A percentile compares a stretch with the other conserved stretches of the same genome.
Evolutionary conservation across 177 flowering plant species (phyloP).

Genomic region (Vitis hybrid): DNA sequence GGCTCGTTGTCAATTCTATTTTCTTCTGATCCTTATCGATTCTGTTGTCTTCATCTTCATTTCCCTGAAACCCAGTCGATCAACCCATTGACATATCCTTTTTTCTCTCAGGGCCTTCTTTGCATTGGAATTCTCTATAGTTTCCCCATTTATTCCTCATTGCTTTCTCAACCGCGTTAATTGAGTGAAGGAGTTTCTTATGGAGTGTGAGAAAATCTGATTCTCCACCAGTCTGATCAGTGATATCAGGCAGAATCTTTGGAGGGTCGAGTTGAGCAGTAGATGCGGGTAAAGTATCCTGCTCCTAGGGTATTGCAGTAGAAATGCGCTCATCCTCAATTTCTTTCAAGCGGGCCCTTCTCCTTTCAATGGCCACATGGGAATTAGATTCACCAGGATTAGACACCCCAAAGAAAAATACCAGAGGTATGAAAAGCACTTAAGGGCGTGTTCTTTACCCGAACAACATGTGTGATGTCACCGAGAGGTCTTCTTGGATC

Average conservation of each 20-base stretch:
- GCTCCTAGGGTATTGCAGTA: constrained; percentile 28
- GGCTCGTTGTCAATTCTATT: constrained; percentile 4
- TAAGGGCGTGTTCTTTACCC: constrained; percentile 31
- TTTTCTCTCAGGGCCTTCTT: constrained; percentile 62
- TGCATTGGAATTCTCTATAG: constrained; percentile 62
- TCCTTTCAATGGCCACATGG: constrained; percentile 63
- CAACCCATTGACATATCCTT: constrained; percentile 70
- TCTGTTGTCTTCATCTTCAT: constrained; percentile 3
- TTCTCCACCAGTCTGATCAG: constrained; percentile 26
- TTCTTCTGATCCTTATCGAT: neutral
- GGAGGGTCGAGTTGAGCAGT: constrained; percentile 49
- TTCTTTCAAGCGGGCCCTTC: constrained; percentile 43
- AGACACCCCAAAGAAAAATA: neutral
- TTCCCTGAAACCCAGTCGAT: constrained; percentile 7
- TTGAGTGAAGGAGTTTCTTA: constrained; percentile 64
- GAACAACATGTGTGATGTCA: constrained; percentile 60
- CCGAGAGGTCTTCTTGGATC: constrained; percentile 76
- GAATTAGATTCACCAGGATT: neutral
- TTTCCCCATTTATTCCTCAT: constrained; percentile 58
- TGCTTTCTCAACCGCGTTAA: constrained; percentile 63
- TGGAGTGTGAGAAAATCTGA: constrained; percentile 60
- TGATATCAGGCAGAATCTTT: constrained; percentile 30
- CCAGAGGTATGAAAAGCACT: neutral
- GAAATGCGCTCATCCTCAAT: constrained; percentile 26
- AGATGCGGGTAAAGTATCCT: constrained; percentile 13